These are phyloP conservation scores for Penicillium canescens DNA, from an alignment of 495 filamentous ascomycete species.

Conservation along the genomic window DNA sequence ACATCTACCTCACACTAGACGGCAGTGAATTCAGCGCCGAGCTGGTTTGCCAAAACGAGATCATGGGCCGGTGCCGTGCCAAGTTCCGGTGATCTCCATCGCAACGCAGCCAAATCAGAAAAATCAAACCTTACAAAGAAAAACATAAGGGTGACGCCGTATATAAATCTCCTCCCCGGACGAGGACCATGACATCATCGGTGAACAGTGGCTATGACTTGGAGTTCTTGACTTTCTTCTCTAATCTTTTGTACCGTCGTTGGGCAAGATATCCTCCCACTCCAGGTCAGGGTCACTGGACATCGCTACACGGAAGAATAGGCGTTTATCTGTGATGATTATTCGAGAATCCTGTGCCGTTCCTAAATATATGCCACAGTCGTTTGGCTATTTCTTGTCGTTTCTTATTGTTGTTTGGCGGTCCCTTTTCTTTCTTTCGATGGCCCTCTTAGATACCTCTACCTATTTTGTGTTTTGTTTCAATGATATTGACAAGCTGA, in stretches of 20 bases:
- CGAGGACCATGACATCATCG: neutral
- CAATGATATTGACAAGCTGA: constrained; percentile 28
- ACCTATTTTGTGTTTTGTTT: constrained; percentile 13
- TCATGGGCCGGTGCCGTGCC: constrained; percentile 95
- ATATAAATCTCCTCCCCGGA: neutral
- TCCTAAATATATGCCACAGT: constrained; percentile 14
- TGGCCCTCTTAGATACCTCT: constrained; percentile 32
- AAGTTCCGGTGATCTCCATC: constrained; percentile 60
- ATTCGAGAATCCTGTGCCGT: constrained; percentile 8
- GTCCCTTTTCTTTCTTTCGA: constrained; percentile 5
- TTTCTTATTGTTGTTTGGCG: constrained; percentile 13
- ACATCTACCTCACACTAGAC: constrained; percentile 91
- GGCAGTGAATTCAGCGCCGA: constrained; percentile 98
- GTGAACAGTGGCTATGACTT: neutral
- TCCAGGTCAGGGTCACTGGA: neutral
- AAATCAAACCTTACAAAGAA: neutral
- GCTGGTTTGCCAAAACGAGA: constrained; percentile 96
- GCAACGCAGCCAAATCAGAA: neutral
- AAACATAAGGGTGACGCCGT: constrained; percentile 4
- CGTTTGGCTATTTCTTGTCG: constrained; percentile 2
- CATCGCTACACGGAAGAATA: constrained; percentile 24
- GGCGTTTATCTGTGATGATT: constrained; percentile 24
- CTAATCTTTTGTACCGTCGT: neutral
- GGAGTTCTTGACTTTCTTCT: constrained; percentile 2
- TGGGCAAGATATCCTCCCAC: no score